These are phyloP conservation scores for Podospora pseudoanserina DNA, from an alignment of 495 filamentous ascomycete species.

Conservation along the genomic window DNA sequence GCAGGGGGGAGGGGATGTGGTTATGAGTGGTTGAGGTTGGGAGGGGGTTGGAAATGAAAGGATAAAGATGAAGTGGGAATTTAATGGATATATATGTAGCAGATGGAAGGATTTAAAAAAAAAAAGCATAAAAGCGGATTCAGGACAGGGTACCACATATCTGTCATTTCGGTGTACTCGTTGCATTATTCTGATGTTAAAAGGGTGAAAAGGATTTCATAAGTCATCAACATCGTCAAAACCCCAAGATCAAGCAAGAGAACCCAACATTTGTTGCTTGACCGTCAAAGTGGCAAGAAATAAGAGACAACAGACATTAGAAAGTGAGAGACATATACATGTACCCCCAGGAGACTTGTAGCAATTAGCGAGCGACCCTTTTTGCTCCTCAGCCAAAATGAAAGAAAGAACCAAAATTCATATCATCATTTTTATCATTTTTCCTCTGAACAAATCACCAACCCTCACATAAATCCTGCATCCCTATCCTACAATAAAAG, in stretches of 20 bases:
- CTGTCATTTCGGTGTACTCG: too few species aligned
- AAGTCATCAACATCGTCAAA: too few species aligned
- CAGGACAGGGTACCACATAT: too few species aligned
- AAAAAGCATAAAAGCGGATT: too few species aligned
- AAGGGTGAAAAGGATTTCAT: too few species aligned
- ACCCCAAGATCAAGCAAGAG: too few species aligned
- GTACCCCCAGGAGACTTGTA: neutral
- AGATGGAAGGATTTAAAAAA: too few species aligned
- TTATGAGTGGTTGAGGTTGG: neutral
- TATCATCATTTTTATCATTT: neutral
- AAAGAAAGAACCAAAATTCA: neutral
- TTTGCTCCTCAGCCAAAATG: neutral
- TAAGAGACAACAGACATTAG: too few species aligned
- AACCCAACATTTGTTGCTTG: too few species aligned
- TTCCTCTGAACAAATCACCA: neutral
- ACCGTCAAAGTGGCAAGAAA: too few species aligned
- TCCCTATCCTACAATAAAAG: neutral
- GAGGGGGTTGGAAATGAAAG: neutral
- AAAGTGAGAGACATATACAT: too few species aligned
- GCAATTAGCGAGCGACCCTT: neutral
- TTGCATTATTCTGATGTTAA: too few species aligned
- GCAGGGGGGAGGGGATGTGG: conserved; percentile 30
- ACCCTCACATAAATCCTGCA: neutral
- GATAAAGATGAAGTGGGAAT: neutral
- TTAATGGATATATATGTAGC: neutral